A percentile compares a stretch with the other conserved stretches of the same genome.
These are phyloP conservation scores for Penicillium mononematosum DNA, from an alignment of 495 filamentous ascomycete species.

Conservation along the genomic window DNA sequence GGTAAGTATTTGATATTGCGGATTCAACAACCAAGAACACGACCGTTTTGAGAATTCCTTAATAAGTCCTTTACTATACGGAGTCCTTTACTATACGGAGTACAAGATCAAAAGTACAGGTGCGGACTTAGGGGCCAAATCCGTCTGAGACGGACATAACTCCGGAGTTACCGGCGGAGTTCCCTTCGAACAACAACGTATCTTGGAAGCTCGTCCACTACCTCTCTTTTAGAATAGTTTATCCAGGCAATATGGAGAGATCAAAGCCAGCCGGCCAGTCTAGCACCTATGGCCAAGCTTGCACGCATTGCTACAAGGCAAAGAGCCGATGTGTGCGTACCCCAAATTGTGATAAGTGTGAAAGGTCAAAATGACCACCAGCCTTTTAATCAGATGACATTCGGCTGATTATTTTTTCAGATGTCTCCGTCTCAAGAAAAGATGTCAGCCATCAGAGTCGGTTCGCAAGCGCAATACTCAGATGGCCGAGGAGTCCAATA, in stretches of 20 bases:
- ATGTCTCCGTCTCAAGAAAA: constrained; percentile 46
- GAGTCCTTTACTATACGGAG: too few species aligned
- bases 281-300: constrained; percentile 31
- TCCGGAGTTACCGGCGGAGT: too few species aligned
- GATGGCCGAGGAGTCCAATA: constrained; percentile 37
- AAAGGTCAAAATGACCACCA: constrained; percentile 17
- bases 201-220: too few species aligned
- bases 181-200: too few species aligned
- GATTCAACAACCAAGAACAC: too few species aligned
- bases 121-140: too few species aligned
- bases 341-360: constrained; percentile 19
- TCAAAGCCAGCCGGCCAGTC: background rate
- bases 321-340: constrained; percentile 33
- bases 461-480: constrained; percentile 31
- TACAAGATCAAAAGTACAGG: too few species aligned
- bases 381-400: background rate
- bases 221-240: too few species aligned
- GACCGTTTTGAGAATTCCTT: too few species aligned
- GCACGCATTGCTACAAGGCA: constrained; percentile 33
- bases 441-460: constrained; percentile 37
- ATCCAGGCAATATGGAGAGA: constrained; percentile 13
- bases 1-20: too few species aligned
- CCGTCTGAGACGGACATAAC: too few species aligned
- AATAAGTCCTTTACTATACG: too few species aligned
- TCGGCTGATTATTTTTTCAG: constrained; percentile 25